A percentile compares a stretch with the other conserved stretches of the same genome.
phyloP scores from a whole-genome alignment of 23 red algal species.

The Gracilaria gracilis region DNA sequence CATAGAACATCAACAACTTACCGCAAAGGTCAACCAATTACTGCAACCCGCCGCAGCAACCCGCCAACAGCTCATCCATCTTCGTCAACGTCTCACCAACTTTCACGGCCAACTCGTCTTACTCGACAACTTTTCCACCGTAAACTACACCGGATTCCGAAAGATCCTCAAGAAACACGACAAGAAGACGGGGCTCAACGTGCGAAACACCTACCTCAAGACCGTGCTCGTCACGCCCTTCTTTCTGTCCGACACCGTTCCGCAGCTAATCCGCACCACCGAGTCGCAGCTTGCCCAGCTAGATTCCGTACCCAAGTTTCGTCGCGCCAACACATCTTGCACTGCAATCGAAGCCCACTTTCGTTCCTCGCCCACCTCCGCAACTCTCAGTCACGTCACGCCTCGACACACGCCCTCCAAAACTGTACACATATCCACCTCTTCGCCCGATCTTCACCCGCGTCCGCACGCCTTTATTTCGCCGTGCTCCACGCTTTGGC shows the following conservation, averaged over 20 bases:
- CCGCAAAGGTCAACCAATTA: conserved; percentile 45
- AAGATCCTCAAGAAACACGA: conserved; percentile 99
- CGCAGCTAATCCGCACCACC: conserved; percentile 49
- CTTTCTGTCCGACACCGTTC: conserved; percentile 74
- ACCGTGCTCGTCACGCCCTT: conserved; percentile 84
- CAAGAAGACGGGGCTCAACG: conserved; percentile 90
- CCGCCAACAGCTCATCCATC: conserved; percentile 43
- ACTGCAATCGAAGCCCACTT: background rate
- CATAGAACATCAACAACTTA: conserved; percentile 73
- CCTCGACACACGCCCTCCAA: background rate
- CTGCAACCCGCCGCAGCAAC: conserved; percentile 38
- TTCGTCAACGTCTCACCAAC: conserved; percentile 75
- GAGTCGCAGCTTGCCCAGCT: conserved; percentile 56
- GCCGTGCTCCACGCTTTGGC: conserved; percentile 51
- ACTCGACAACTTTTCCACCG: conserved; percentile 88
- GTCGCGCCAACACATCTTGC: conserved; percentile 24
- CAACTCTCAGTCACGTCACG: background rate
- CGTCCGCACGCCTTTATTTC: conserved; percentile 58
- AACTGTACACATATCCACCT: background rate
- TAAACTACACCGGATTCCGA: conserved; percentile 99
- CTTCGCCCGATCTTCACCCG: background rate
- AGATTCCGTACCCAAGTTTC: conserved; percentile 59
- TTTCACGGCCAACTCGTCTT: conserved; percentile 81
- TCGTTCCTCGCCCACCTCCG: background rate
- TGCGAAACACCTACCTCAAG: conserved; percentile 84